These are phyloP conservation scores for Globisporangium paroecandrum DNA, from an alignment of 352 stramenopile genomes.

Conservation along the genomic window DNA sequence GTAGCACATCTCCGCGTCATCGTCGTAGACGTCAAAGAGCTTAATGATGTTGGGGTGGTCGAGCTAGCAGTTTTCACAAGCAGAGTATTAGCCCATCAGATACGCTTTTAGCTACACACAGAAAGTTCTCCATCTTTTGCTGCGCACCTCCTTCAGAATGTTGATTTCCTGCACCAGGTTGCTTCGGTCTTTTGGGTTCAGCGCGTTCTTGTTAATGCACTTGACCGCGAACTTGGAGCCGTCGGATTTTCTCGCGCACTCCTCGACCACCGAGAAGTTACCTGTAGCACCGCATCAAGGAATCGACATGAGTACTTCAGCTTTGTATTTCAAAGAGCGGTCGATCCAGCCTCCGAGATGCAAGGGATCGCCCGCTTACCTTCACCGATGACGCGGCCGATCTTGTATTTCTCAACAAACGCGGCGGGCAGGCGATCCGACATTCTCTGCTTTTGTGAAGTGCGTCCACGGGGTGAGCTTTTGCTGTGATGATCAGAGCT, in stretches of 20 bases:
- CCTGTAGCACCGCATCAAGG: slow-evolving; percentile 24
- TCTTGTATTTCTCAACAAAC: slow-evolving; percentile 79
- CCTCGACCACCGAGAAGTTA: slow-evolving; percentile 84
- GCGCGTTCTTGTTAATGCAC: slow-evolving; percentile 76
- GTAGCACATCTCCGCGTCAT: slow-evolving; percentile 70
- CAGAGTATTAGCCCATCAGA: neutral
- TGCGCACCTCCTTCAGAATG: slow-evolving; percentile 63
- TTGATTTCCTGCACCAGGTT: slow-evolving; percentile 83
- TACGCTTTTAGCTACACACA: neutral
- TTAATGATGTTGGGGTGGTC: slow-evolving; percentile 89
- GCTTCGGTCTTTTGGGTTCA: slow-evolving; percentile 77
- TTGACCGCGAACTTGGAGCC: slow-evolving; percentile 73
- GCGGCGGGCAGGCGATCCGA: slow-evolving; percentile 45
- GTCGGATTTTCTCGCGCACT: slow-evolving; percentile 50
- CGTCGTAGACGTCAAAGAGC: slow-evolving; percentile 82
- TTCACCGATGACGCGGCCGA: slow-evolving; percentile 73
- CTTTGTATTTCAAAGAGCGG: neutral
- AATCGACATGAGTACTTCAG: neutral
- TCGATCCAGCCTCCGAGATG: neutral
- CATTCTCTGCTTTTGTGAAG: slow-evolving; percentile 29
- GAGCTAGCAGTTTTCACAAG: slow-evolving; percentile 26
- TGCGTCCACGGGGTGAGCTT: neutral
- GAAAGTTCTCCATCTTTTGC: no score
- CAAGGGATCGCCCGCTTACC: slow-evolving; percentile 17
- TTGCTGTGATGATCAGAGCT: neutral